Evolutionary conservation across 164 flowering plant species (phyloP).

Genomic region (Chimonanthus salicifolius): DNA sequence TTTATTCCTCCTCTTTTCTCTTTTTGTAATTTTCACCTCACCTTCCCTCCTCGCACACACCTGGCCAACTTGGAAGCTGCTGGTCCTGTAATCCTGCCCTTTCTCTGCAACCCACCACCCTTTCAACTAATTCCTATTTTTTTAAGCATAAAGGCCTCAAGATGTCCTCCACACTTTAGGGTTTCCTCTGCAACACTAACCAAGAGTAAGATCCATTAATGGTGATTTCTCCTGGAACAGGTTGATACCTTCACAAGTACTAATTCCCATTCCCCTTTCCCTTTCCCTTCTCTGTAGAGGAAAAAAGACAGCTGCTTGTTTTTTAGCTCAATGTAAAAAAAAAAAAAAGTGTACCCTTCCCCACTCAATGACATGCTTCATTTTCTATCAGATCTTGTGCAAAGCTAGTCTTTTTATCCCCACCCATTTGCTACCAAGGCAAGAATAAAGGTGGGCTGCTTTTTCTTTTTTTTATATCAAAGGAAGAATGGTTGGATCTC

Average conservation of each 20-base stretch:
- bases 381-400: constrained; percentile 9
- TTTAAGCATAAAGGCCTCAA: background rate
- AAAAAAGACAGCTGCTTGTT: background rate
- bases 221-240: constrained; percentile 14
- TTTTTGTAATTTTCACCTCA: background rate
- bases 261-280: background rate
- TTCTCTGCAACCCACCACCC: background rate
- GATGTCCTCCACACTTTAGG: constrained; percentile 8
- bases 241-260: constrained; percentile 21
- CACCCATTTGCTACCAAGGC: constrained; percentile 2
- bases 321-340: background rate
- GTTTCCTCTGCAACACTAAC: constrained; percentile 5
- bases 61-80: background rate
- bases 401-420: background rate
- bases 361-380: background rate
- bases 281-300: background rate
- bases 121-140: background rate
- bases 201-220: constrained; percentile 9
- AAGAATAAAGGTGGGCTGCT: background rate
- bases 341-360: background rate
- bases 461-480: background rate
- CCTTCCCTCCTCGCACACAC: background rate
- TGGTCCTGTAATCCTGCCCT: background rate
- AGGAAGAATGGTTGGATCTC: no score
- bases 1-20: background rate